Base-by-base conservation (phyloP, 1,284 basidiomycete species). In the Rhodotorula sp. region DNA sequence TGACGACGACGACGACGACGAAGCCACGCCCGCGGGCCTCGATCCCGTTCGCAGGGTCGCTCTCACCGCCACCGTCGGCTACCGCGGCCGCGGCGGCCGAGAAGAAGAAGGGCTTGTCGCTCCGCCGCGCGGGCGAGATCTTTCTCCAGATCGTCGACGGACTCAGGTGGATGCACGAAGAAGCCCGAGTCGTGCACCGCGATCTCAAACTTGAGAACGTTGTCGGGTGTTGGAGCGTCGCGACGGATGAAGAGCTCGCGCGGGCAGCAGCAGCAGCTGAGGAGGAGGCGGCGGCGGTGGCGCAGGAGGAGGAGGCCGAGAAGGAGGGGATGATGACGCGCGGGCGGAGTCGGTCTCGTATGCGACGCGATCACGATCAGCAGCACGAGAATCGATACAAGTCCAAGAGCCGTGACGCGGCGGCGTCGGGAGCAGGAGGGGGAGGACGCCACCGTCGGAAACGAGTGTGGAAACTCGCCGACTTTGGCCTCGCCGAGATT, bases 171-270 rank as follows among this genome's bases (percentile, higher is more conserved):
- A 83, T 99, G 78, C 95, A 98, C 81, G 87, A 90, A 73, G 86
- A 87, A 61, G 90, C 88, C 34, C 83, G 86, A 23, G 87, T 91
- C 76, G 89, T 94, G 65, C 94, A 97, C 83, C 87, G 92, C 76
- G 94, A 99, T 83, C 85, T 99, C 81, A 99, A 99, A 83, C 87
- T 97, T 68, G 96, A 98, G 84, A 99, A 99, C 83, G 89, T 98
- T 61, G 86, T 99, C 64, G 89, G 94, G 51, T 34, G 34, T 18
- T 72, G 63, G 60, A 31, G 60, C 29, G 48, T 62, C 60, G 20
- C 21, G 26, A 49, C 20, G 8, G 47, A 48, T 4, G 47, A 51
- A 4, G 64, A 65, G 29, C 20, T 62, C 20, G 34, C 58, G 31
- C 29, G 6, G 5, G 14, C 31, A 34, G 34, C 34, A 34, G 34